Evolutionary conservation across 306 rosid species (phyloP), one percentile per base, ranked within the genome.

Genomic region (Cicer arietinum): DNA sequence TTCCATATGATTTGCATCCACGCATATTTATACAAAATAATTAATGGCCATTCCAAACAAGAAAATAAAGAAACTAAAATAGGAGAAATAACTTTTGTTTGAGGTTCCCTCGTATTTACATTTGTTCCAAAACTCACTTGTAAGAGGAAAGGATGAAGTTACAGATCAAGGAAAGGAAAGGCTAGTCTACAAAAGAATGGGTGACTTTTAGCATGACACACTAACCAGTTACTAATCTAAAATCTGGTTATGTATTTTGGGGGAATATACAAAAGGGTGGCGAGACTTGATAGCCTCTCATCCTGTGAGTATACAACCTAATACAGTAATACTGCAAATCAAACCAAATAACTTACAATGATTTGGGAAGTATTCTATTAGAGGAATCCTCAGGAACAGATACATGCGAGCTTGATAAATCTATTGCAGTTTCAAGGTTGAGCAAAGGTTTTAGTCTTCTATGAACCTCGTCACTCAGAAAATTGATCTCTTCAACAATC

Each of bases 401-500:
- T 43, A 63, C 41, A 67, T 86, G 67, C 7, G 81, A 62, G 71
- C 75, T 48, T 13, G 85, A 79, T 67, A 84, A 78, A 77, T 87
- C 85, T 62, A 58, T 76, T 43, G 80, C 63, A 45, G 69, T 77
- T 76, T 88, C 88, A 6, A 90, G 86, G 71, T 84, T 87, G 43
- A 94, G 82, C 82, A 94, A 85, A 47, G 96, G 90, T 77, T 81
- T 84, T 72, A 94, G 76, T 83, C 97, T 85, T 89, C 89, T 87
- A 88, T 86, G 88, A 53, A 89, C 96, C 87, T 91, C 98, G 6
- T 78, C 76, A 51, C 85, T 81, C 75, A 85, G 90, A 45, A 71
- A 76, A 56, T 80, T 79, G 20, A 77, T 60, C 85, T 91, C 97
- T 76, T 91, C 89, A 44, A 80, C 77, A 85, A 86, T 67, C 97